A percentile compares a stretch with the other conserved stretches of the same genome.
Evolutionary conservation across 768 basidiomycete genomes (phyloP).

Genomic region (Boletus sp.): DNA sequence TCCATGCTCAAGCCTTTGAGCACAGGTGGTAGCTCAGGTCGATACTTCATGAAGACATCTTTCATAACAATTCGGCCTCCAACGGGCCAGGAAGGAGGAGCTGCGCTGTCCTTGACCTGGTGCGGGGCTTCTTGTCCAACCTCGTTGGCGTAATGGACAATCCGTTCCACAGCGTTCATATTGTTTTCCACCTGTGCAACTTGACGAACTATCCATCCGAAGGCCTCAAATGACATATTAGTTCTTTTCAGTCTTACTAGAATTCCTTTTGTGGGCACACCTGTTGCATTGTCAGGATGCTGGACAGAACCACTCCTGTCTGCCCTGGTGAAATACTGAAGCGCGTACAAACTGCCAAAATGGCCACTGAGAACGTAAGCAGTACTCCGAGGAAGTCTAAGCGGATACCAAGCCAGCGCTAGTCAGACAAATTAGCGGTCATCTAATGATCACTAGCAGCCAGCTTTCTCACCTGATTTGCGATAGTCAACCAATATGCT

Average conservation of each 20-base stretch:
- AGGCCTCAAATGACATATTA: conserved; percentile 39
- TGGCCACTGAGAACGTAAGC: conserved; percentile 73
- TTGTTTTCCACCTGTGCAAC: conserved; percentile 88
- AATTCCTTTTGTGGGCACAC: conserved; percentile 32
- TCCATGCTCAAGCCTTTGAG: conserved; percentile 78
- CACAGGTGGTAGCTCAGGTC: conserved; percentile 85
- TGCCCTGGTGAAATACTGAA: conserved; percentile 77
- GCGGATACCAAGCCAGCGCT: conserved; percentile 86
- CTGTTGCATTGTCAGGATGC: conserved; percentile 79
- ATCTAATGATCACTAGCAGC: background rate
- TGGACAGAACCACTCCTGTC: conserved; percentile 74
- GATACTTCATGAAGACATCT: conserved; percentile 75
- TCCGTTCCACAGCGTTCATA: conserved; percentile 88
- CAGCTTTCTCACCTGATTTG: conserved; percentile 59
- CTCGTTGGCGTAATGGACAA: conserved; percentile 76
- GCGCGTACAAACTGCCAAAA: conserved; percentile 74
- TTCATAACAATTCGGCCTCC: conserved; percentile 72
- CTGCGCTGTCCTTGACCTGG: conserved; percentile 58
- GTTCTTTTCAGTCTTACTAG: background rate
- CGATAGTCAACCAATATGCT: conserved; percentile 84
- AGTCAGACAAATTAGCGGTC: background rate
- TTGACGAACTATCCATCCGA: conserved; percentile 77
- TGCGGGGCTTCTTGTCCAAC: conserved; percentile 83
- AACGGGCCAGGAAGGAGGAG: conserved; percentile 68
- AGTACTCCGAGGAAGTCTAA: conserved; percentile 80